Conservation (phyloP, 2,329 filamentous ascomycete species). For the Aspergillus pseudoviridinutans region DNA sequence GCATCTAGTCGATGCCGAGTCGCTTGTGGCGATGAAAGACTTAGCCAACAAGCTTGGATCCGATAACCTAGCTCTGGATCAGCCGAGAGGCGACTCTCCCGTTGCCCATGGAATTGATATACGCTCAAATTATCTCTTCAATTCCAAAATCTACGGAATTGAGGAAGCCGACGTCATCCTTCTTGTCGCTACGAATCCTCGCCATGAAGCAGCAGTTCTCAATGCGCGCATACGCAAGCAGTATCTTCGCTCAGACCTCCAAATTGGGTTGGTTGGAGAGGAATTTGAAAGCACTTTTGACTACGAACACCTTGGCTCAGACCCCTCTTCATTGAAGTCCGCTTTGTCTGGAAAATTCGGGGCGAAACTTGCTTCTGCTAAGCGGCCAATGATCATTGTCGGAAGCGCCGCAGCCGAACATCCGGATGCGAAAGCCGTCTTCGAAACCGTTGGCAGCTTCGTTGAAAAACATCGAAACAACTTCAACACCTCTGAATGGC, state of each 20-base stretch:
- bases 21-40: slow-evolving; percentile 94
- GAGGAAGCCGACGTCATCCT: slow-evolving; percentile 92
- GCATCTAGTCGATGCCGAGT: slow-evolving; percentile 86
- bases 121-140: slow-evolving; percentile 93
- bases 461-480: slow-evolving; percentile 88
- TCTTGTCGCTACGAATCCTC: slow-evolving; percentile 89
- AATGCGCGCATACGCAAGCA: slow-evolving; percentile 98
- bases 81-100: slow-evolving; percentile 75
- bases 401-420: slow-evolving; percentile 92
- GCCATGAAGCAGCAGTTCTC: slow-evolving; percentile 89
- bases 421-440: slow-evolving; percentile 84
- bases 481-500: slow-evolving; percentile 89
- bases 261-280: slow-evolving; percentile 88
- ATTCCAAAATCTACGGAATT: slow-evolving; percentile 88
- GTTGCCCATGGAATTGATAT: slow-evolving; percentile 90
- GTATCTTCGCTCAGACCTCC: slow-evolving; percentile 90
- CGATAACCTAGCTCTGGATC: slow-evolving; percentile 91
- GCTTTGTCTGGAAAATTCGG: slow-evolving; percentile 83
- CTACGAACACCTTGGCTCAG: slow-evolving; percentile 81
- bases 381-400: slow-evolving; percentile 94
- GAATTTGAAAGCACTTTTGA: slow-evolving; percentile 92
- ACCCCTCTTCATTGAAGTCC: slow-evolving; percentile 75
- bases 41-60: slow-evolving; percentile 94
- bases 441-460: slow-evolving; percentile 83
- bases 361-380: slow-evolving; percentile 81